phyloP scores from a whole-genome alignment of 202 grass and related monocot species.

The Musa balbisiana region DNA sequence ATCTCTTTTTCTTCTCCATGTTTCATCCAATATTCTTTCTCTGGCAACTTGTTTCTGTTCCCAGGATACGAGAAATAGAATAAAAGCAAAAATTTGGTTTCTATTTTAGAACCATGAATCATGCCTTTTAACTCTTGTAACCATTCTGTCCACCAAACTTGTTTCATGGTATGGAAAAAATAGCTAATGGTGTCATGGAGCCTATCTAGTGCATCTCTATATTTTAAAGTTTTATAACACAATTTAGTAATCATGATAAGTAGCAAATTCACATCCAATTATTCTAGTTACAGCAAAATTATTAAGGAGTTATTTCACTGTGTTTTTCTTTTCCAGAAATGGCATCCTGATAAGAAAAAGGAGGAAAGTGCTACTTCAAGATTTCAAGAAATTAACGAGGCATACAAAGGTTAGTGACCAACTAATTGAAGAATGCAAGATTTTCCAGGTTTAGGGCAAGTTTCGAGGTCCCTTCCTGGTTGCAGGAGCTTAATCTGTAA shows the following conservation, averaged over 20 bases:
- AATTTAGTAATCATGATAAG: not conserved
- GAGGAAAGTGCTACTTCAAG: slow-evolving; percentile 76
- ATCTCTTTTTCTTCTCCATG: not conserved
- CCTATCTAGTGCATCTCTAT: not conserved
- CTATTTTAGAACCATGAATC: not conserved
- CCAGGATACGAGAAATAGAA: not conserved
- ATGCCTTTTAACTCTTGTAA: not conserved
- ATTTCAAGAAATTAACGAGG: slow-evolving; percentile 98
- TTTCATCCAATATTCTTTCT: not conserved
- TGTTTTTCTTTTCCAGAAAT: slow-evolving; percentile 42
- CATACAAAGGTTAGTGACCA: slow-evolving; percentile 66
- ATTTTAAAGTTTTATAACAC: not conserved
- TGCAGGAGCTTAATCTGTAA: too few relatives aligned
- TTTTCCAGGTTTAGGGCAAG: not conserved
- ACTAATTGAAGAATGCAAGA: not conserved
- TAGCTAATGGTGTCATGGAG: not conserved
- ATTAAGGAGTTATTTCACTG: not conserved
- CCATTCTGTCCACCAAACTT: not conserved
- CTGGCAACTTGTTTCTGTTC: not conserved
- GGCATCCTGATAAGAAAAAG: slow-evolving; percentile 98
- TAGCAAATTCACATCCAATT: not conserved
- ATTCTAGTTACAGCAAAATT: not conserved
- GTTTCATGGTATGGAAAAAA: not conserved
- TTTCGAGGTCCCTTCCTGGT: not conserved
- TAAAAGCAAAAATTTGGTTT: not conserved